phyloP scores from a whole-genome alignment of 2,329 filamentous ascomycete genomes.

The Hypomyces perniciosus region DNA sequence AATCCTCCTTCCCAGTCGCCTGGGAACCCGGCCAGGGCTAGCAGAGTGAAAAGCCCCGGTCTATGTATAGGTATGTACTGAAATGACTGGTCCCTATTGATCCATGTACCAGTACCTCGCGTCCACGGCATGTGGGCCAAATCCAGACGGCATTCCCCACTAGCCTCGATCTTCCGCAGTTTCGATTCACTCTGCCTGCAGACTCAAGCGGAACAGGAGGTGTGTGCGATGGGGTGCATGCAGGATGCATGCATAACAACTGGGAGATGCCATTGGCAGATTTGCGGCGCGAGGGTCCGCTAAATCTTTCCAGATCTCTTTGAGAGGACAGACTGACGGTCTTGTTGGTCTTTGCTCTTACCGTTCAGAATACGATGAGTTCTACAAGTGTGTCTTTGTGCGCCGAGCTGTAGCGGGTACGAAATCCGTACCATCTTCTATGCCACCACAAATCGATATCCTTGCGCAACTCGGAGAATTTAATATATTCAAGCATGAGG shows the following conservation, averaged over 20 bases:
- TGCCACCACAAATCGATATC: neutral
- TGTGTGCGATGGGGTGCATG: neutral
- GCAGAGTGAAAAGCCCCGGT: neutral
- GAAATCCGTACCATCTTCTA: neutral
- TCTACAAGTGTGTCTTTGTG: too few species aligned
- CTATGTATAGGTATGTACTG: neutral
- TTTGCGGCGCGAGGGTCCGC: neutral
- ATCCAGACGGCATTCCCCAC: conserved; percentile 6
- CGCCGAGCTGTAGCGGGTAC: too few species aligned
- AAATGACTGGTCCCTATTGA: neutral
- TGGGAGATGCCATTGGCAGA: neutral
- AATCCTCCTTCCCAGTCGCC: neutral
- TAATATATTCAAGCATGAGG: conserved; percentile 6
- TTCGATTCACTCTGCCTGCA: too few species aligned
- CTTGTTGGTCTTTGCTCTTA: neutral
- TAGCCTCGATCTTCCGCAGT: conserved; percentile 8
- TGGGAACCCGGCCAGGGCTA: neutral
- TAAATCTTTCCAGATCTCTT: conserved; percentile 5
- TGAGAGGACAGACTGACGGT: neutral
- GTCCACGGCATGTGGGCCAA: neutral
- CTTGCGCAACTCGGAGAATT: conserved; percentile 8
- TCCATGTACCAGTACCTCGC: neutral
- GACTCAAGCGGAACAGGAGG: neutral
- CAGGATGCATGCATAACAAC: neutral
- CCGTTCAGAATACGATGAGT: neutral